Evolutionary conservation across 164 flowering plant species (phyloP).

Genomic region (Liquidambar formosana): DNA sequence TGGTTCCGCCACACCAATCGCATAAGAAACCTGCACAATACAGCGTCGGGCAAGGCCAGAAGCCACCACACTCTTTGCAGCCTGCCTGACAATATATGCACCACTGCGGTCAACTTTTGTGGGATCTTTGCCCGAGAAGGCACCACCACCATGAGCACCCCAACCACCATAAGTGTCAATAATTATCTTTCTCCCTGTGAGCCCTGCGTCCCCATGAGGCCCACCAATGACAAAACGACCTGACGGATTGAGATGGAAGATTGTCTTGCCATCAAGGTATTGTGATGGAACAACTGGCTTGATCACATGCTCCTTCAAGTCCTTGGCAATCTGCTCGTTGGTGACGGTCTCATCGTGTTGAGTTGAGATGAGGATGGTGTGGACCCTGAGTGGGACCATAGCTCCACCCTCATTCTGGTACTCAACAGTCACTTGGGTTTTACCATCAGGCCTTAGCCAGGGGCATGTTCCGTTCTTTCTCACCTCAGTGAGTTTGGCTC

Average conservation of each 20-base stretch:
- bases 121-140: too few species aligned
- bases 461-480: slow-evolving; percentile 36
- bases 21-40: slow-evolving; percentile 22
- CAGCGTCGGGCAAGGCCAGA: slow-evolving; percentile 15
- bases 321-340: slow-evolving; percentile 21
- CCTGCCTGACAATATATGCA: slow-evolving; percentile 21
- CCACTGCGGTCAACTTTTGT: slow-evolving; percentile 17
- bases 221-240: slow-evolving; percentile 34
- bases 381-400: slow-evolving; percentile 33
- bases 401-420: slow-evolving; percentile 30
- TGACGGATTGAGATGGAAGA: slow-evolving; percentile 28
- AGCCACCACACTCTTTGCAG: slow-evolving; percentile 23
- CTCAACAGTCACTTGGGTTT: slow-evolving; percentile 41
- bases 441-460: slow-evolving; percentile 40
- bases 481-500: slow-evolving; percentile 32
- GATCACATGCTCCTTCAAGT: slow-evolving; percentile 32
- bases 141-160: too few species aligned
- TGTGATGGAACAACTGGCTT: slow-evolving; percentile 28
- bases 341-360: slow-evolving; percentile 42
- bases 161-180: slow-evolving; percentile 16
- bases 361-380: slow-evolving; percentile 37
- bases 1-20: slow-evolving; percentile 23
- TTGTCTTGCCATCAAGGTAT: slow-evolving; percentile 22
- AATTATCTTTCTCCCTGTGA: slow-evolving; percentile 34
- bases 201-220: slow-evolving; percentile 42